Conservation (phyloP, 2,329 filamentous ascomycete genomes). For the Xylaria sp. region DNA sequence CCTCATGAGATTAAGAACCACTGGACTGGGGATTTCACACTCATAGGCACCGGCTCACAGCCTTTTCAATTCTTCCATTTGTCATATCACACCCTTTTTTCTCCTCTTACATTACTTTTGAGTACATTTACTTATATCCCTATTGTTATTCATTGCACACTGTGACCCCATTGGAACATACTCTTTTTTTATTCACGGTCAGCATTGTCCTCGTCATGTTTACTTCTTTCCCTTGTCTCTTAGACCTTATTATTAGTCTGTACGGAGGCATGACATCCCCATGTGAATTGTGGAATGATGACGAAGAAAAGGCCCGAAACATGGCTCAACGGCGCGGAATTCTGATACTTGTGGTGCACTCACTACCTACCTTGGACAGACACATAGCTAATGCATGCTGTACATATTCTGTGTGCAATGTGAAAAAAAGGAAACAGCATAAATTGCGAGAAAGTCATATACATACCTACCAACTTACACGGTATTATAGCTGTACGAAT, state of each 20-base stretch:
- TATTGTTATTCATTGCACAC: too few relatives aligned
- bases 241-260: too few relatives aligned
- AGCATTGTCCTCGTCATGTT: too few relatives aligned
- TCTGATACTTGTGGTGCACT: too few relatives aligned
- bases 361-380: too few relatives aligned
- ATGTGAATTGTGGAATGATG: too few relatives aligned
- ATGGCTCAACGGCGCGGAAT: too few relatives aligned
- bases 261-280: too few relatives aligned
- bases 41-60: not conserved
- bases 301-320: too few relatives aligned
- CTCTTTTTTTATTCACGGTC: too few relatives aligned
- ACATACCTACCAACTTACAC: not conserved
- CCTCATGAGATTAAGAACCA: not conserved
- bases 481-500: too few relatives aligned
- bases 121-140: not conserved
- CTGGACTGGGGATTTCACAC: not conserved
- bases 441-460: not conserved
- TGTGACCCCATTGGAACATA: not conserved
- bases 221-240: too few relatives aligned
- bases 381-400: not conserved
- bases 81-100: conserved; percentile 2
- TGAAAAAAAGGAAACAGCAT: not conserved
- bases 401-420: not conserved
- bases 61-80: not conserved
- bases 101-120: not conserved